Percentiles rank a stretch among this genome's conserved stretches.
Evolutionary conservation across 768 basidiomycete species (phyloP).

Genomic region (Tephrocybe rancida): DNA sequence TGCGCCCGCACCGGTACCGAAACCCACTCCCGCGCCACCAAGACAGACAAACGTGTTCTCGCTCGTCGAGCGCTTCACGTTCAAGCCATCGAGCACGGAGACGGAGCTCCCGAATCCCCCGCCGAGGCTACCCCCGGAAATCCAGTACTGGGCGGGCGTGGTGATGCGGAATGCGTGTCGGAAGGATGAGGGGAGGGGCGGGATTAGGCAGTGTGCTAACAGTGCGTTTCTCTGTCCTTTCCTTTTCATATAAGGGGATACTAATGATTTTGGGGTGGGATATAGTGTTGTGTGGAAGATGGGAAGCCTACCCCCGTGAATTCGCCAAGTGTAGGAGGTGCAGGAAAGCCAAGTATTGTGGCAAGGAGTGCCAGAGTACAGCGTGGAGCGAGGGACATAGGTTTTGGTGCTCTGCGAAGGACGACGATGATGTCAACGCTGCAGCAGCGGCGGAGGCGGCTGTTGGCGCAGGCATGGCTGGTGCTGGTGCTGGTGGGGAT

Average conservation of each 20-base stretch:
- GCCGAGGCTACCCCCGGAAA: constrained; percentile 80
- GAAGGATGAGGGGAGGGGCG: constrained; percentile 92
- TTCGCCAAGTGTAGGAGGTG: constrained; percentile 97
- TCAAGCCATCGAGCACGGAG: constrained; percentile 85
- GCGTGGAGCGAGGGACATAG: constrained; percentile 97
- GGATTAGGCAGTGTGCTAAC: constrained; percentile 97
- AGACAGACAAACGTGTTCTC: constrained; percentile 93
- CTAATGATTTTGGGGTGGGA: not conserved
- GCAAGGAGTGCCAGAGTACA: constrained; percentile 94
- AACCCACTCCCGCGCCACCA: constrained; percentile 19
- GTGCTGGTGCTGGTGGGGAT: not conserved
- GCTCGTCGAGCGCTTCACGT: constrained; percentile 95
- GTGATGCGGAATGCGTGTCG: constrained; percentile 99
- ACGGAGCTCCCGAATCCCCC: constrained; percentile 68
- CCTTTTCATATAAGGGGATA: constrained; percentile 8
- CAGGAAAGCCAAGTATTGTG: constrained; percentile 97
- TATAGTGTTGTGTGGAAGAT: constrained; percentile 89
- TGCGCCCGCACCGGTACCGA: not conserved
- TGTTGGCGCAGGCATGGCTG: not conserved
- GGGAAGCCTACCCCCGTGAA: constrained; percentile 91
- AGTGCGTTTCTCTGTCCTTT: constrained; percentile 50
- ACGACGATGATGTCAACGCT: constrained; percentile 41
- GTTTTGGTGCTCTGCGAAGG: constrained; percentile 86
- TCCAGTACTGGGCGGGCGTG: constrained; percentile 99
- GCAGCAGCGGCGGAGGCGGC: not conserved